phyloP scores from a whole-genome alignment of 1,139 yeast genomes.

The Geotrichum reessii region DNA sequence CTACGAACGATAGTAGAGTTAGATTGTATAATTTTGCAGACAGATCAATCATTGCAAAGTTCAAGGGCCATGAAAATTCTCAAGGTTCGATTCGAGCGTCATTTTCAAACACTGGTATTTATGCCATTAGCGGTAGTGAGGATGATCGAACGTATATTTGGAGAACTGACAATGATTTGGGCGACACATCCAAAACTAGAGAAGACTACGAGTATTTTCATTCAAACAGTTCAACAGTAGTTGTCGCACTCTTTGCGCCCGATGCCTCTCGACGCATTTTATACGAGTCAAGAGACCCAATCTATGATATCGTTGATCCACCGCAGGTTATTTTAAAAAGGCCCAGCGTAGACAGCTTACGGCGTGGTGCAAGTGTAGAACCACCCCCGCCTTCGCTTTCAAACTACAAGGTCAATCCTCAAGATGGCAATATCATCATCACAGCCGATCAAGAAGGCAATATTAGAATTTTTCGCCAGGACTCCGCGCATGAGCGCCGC shows the following conservation, averaged over 20 bases:
- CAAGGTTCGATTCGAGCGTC: conserved; percentile 69
- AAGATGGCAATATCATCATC: conserved; percentile 49
- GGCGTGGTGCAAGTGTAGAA: not conserved
- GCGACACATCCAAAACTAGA: conserved; percentile 24
- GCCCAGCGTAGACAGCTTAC: not conserved
- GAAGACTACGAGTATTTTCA: conserved; percentile 56
- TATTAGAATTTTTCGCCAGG: conserved; percentile 75
- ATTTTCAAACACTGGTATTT: conserved; percentile 48
- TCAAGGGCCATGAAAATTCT: conserved; percentile 68
- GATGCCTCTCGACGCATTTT: conserved; percentile 57
- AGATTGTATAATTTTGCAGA: conserved; percentile 58
- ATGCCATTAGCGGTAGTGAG: conserved; percentile 44
- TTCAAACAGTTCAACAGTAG: conserved; percentile 68
- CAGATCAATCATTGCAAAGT: conserved; percentile 55
- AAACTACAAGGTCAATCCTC: conserved; percentile 10
- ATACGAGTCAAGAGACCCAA: conserved; percentile 69
- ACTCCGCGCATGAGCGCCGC: conserved; percentile 46
- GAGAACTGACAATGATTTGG: conserved; percentile 34
- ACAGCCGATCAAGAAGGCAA: conserved; percentile 72
- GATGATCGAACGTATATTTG: conserved; percentile 56
- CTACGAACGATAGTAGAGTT: conserved; percentile 79
- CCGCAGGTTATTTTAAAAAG: conserved; percentile 9
- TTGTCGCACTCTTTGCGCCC: conserved; percentile 78
- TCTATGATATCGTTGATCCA: conserved; percentile 53
- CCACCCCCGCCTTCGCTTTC: not conserved